A percentile compares a stretch with the other conserved stretches of the same genome.
Evolutionary conservation across 495 filamentous ascomycete genomes (phyloP).

Genomic region (Baudoinia panamericana): DNA sequence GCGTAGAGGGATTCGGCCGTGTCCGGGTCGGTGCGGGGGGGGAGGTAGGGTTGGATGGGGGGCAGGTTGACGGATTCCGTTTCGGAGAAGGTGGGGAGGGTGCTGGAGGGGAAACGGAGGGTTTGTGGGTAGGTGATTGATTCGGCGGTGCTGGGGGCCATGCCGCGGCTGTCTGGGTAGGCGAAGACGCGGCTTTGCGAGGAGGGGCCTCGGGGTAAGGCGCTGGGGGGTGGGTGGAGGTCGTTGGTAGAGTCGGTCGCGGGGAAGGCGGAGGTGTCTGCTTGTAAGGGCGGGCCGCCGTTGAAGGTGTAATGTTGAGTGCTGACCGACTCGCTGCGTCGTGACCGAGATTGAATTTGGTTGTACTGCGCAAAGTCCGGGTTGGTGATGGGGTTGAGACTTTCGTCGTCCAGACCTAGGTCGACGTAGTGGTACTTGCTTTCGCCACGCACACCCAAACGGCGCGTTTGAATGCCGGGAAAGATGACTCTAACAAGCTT

Average conservation of each 20-base stretch:
- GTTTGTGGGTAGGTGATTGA: slow-evolving; percentile 37
- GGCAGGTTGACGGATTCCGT: slow-evolving; percentile 63
- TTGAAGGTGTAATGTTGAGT: slow-evolving; percentile 33
- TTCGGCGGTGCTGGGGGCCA: slow-evolving; percentile 14
- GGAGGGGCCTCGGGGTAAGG: slow-evolving; percentile 8
- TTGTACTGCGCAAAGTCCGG: background rate
- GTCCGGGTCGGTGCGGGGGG: slow-evolving; percentile 64
- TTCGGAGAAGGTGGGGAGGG: slow-evolving; percentile 30
- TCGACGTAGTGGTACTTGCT: slow-evolving; percentile 98
- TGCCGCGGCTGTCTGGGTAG: slow-evolving; percentile 22
- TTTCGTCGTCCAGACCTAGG: slow-evolving; percentile 55
- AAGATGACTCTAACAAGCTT: slow-evolving; percentile 95
- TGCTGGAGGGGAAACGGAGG: slow-evolving; percentile 50
- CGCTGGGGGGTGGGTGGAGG: slow-evolving; percentile 2
- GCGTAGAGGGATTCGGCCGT: slow-evolving; percentile 67
- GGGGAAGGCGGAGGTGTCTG: slow-evolving; percentile 58
- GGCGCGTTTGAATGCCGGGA: slow-evolving; percentile 79
- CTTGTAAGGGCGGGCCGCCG: slow-evolving; percentile 38
- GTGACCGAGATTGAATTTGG: slow-evolving; percentile 4
- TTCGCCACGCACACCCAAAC: slow-evolving; percentile 85
- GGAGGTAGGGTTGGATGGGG: slow-evolving; percentile 61
- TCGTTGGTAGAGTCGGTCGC: slow-evolving; percentile 22
- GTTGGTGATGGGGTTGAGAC: slow-evolving; percentile 9
- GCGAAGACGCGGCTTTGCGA: slow-evolving; percentile 28
- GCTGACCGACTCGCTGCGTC: slow-evolving; percentile 20